A percentile compares a stretch with the other conserved stretches of the same genome.
These are phyloP conservation scores for Penicillium herquei DNA, from an alignment of 495 filamentous ascomycete genomes.

Conservation along the genomic window DNA sequence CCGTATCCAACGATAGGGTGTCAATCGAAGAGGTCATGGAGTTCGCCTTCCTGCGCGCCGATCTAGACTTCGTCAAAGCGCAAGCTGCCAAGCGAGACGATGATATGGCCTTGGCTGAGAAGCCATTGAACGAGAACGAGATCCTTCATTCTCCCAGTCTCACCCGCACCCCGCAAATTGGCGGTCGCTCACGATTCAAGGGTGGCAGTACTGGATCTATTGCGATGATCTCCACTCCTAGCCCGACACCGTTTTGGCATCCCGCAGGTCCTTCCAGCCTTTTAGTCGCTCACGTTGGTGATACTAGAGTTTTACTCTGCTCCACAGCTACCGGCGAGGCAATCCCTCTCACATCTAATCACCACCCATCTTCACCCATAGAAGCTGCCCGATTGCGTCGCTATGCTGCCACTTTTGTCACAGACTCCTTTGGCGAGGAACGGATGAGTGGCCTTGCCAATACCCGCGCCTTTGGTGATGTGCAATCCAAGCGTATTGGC, in stretches of 20 bases:
- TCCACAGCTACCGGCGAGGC: conserved; percentile 74
- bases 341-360: conserved; percentile 77
- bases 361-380: conserved; percentile 82
- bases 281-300: conserved; percentile 87
- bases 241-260: conserved; percentile 91
- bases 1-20: conserved; percentile 14
- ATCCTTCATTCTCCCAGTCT: conserved; percentile 66
- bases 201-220: conserved; percentile 89
- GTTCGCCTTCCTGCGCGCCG: conserved; percentile 88
- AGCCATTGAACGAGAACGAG: conserved; percentile 76
- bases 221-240: conserved; percentile 87
- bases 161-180: conserved; percentile 57
- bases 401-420: conserved; percentile 82
- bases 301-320: conserved; percentile 87
- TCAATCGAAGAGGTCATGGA: conserved; percentile 59
- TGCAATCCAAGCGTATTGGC: conserved; percentile 84
- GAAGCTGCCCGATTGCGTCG: conserved; percentile 82
- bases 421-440: conserved; percentile 96
- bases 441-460: conserved; percentile 92
- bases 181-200: conserved; percentile 73
- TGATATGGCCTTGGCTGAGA: conserved; percentile 65
- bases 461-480: conserved; percentile 89
- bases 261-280: conserved; percentile 79
- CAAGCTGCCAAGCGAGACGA: conserved; percentile 74
- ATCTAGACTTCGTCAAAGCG: conserved; percentile 87